phyloP scores from a whole-genome alignment of 2,329 filamentous ascomycete species.

The Cylindrodendrum hubeiense region DNA sequence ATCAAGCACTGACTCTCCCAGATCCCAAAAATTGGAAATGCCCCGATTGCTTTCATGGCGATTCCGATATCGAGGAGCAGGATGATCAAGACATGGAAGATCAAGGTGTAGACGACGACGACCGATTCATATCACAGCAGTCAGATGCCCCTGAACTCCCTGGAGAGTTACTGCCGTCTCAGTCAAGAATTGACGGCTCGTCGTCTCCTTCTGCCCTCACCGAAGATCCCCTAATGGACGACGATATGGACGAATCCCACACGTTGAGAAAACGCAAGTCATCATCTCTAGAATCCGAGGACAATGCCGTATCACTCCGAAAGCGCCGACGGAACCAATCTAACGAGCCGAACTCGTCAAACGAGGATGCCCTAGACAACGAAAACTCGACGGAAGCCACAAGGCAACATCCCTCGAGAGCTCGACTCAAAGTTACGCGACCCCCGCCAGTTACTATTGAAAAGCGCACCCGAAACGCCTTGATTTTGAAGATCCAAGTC shows the following conservation, averaged over 20 bases:
- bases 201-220: slow-evolving; percentile 28
- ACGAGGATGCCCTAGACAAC: slow-evolving; percentile 51
- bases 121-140: slow-evolving; percentile 41
- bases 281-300: slow-evolving; percentile 75
- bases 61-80: slow-evolving; percentile 48
- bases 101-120: slow-evolving; percentile 38
- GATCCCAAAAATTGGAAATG: slow-evolving; percentile 64
- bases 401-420: slow-evolving; percentile 62
- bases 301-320: slow-evolving; percentile 63
- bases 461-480: slow-evolving; percentile 50
- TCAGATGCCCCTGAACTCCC: slow-evolving; percentile 38
- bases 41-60: slow-evolving; percentile 58
- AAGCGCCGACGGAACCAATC: slow-evolving; percentile 66
- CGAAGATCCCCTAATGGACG: slow-evolving; percentile 22
- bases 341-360: slow-evolving; percentile 54
- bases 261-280: slow-evolving; percentile 87
- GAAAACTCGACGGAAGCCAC: slow-evolving; percentile 44
- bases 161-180: slow-evolving; percentile 20
- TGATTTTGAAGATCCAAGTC: slow-evolving; percentile 53
- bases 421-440: slow-evolving; percentile 64
- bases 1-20: slow-evolving; percentile 40
- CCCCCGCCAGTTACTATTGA: slow-evolving; percentile 57
- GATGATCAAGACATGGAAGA: slow-evolving; percentile 34
- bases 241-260: slow-evolving; percentile 71
- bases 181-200: slow-evolving; percentile 25